Conservation (phyloP, 305 asterid species). For the Fraxinus dipetala region DNA sequence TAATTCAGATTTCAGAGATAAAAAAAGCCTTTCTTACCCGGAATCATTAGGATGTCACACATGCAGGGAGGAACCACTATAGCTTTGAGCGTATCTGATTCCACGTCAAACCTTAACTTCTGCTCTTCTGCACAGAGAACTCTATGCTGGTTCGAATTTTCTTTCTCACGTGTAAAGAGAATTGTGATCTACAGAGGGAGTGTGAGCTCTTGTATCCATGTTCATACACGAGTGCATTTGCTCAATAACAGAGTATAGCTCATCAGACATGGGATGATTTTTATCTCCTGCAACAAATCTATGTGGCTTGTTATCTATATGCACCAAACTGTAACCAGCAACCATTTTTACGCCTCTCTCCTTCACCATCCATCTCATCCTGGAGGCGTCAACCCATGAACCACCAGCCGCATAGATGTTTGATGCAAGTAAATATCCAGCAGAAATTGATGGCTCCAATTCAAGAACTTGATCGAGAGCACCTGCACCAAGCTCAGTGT, state of each 20-base stretch:
- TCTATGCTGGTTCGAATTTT: neutral
- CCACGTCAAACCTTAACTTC: neutral
- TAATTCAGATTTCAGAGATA: neutral
- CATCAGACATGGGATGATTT: conserved; percentile 30
- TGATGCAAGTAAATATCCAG: conserved; percentile 74
- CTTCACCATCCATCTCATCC: conserved; percentile 58
- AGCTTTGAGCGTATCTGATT: neutral
- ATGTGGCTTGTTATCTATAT: conserved; percentile 41
- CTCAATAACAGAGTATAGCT: conserved; percentile 35
- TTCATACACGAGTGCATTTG: conserved; percentile 49
- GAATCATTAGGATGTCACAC: neutral
- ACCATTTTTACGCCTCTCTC: conserved; percentile 53
- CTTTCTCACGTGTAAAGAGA: conserved; percentile 1
- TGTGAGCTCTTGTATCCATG: conserved; percentile 31
- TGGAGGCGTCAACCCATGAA: conserved; percentile 64
- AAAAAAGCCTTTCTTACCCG: conserved; percentile 8
- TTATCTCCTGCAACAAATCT: conserved; percentile 52
- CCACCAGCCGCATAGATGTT: conserved; percentile 63
- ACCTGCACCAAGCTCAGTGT: conserved; percentile 34
- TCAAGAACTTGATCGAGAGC: conserved; percentile 54
- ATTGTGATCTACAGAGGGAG: conserved; percentile 15
- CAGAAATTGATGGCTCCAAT: conserved; percentile 67
- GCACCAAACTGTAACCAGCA: conserved; percentile 69
- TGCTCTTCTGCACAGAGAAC: neutral
- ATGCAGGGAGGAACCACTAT: neutral